These are phyloP conservation scores for Claviceps purpurea DNA, from an alignment of 2,329 filamentous ascomycete species.

Conservation along the genomic window DNA sequence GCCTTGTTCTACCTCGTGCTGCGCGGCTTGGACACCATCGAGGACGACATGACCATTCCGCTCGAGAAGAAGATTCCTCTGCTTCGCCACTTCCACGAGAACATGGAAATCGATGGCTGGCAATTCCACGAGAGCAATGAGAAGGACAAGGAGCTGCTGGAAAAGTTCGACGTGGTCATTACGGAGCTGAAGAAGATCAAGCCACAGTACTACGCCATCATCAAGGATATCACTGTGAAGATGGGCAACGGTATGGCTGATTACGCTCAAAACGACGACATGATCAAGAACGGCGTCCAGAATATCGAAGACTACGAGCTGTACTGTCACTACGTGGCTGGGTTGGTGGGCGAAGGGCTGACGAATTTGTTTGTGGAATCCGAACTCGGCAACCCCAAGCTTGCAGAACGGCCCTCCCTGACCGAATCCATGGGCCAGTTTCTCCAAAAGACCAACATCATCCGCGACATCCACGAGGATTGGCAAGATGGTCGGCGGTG, in stretches of 20 bases:
- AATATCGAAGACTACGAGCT: conserved; percentile 83
- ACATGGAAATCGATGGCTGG: conserved; percentile 78
- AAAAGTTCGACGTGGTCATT: conserved; percentile 82
- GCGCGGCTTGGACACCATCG: conserved; percentile 90
- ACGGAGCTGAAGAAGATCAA: conserved; percentile 82
- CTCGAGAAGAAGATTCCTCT: conserved; percentile 73
- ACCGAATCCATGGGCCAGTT: conserved; percentile 96
- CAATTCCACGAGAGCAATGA: conserved; percentile 80
- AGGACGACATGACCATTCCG: conserved; percentile 93
- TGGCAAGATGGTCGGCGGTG: conserved; percentile 77
- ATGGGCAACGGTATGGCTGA: conserved; percentile 99
- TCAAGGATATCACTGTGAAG: conserved; percentile 81
- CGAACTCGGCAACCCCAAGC: conserved; percentile 71
- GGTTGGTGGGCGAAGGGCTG: conserved; percentile 87
- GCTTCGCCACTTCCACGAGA: conserved; percentile 66
- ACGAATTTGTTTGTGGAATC: conserved; percentile 83
- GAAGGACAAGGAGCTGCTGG: conserved; percentile 84
- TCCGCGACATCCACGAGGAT: conserved; percentile 88
- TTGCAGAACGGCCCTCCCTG: conserved; percentile 65
- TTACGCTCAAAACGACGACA: conserved; percentile 73
- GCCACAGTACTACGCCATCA: conserved; percentile 68
- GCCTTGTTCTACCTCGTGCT: conserved; percentile 87
- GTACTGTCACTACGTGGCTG: conserved; percentile 98
- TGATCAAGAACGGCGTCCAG: conserved; percentile 66
- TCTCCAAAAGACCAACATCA: conserved; percentile 97